phyloP scores from a whole-genome alignment of 306 rosid genomes.

The Citrullus colocynthis region DNA sequence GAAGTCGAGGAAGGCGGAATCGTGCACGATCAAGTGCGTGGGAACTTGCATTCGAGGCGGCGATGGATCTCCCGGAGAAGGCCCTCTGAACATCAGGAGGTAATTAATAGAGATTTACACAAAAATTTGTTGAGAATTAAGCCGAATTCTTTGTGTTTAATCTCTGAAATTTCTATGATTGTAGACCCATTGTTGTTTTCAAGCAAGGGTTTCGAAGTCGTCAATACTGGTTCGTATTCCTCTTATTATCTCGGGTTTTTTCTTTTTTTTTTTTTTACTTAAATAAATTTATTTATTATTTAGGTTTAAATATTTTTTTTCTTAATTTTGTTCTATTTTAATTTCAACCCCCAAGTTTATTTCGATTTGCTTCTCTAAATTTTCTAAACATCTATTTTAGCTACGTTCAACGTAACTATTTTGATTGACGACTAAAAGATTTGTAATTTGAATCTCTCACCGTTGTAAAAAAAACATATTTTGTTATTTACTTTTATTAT shows the following conservation, averaged over 20 bases:
- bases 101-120: neutral
- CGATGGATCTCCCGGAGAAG: constrained; percentile 95
- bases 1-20: constrained; percentile 71
- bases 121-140: neutral
- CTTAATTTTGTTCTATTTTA: too few species aligned
- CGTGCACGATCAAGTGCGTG: constrained; percentile 76
- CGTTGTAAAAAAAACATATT: too few species aligned
- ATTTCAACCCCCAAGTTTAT: too few species aligned
- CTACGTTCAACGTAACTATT: too few species aligned
- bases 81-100: constrained; percentile 73
- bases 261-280: neutral
- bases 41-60: constrained; percentile 87
- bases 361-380: too few species aligned
- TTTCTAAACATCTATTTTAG: too few species aligned
- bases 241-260: neutral
- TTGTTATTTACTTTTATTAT: too few species aligned
- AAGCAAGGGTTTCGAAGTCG: constrained; percentile 94
- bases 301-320: too few species aligned
- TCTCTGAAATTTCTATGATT: neutral
- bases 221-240: constrained; percentile 52
- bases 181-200: constrained; percentile 78
- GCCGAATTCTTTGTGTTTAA: neutral
- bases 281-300: too few species aligned
- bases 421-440: too few species aligned
- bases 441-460: too few species aligned